Evolutionary conservation across 2,329 filamentous ascomycete species (phyloP).

Genomic region (Botrytis elliptica): DNA sequence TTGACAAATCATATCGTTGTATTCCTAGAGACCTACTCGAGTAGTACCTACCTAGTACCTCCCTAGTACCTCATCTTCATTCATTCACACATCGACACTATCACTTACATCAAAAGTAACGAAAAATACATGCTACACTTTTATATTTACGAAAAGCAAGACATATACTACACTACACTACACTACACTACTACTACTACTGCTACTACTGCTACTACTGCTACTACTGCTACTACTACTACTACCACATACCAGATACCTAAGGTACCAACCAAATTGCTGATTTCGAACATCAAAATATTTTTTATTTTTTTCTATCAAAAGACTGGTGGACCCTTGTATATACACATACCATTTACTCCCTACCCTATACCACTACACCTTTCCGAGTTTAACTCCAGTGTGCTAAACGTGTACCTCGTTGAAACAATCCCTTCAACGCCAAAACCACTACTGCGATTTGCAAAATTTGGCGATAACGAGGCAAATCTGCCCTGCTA

Average conservation of each 20-base stretch:
- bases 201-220: not conserved
- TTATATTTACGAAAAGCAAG: not conserved
- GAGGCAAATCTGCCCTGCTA: constrained; percentile 1
- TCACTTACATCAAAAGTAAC: not conserved
- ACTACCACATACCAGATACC: not conserved
- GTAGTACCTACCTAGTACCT: not conserved
- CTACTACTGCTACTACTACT: not conserved
- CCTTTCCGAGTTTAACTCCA: not conserved
- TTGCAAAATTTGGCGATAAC: constrained; percentile 11
- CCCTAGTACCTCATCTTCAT: not conserved
- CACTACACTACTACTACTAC: not conserved
- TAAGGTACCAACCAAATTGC: not conserved
- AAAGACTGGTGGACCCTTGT: not conserved
- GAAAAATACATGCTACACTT: not conserved
- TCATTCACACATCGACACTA: not conserved
- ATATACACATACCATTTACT: not conserved
- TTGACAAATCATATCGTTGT: not conserved
- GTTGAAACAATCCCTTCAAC: not conserved
- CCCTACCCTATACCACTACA: not conserved
- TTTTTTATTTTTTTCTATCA: not conserved
- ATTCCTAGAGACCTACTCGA: not conserved
- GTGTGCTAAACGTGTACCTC: not conserved
- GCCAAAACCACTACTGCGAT: constrained; percentile 1
- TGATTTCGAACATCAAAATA: not conserved
- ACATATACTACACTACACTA: not conserved